Evolutionary conservation across 495 filamentous ascomycete genomes (phyloP).

Genomic region (Annulohypoxylon bovei): DNA sequence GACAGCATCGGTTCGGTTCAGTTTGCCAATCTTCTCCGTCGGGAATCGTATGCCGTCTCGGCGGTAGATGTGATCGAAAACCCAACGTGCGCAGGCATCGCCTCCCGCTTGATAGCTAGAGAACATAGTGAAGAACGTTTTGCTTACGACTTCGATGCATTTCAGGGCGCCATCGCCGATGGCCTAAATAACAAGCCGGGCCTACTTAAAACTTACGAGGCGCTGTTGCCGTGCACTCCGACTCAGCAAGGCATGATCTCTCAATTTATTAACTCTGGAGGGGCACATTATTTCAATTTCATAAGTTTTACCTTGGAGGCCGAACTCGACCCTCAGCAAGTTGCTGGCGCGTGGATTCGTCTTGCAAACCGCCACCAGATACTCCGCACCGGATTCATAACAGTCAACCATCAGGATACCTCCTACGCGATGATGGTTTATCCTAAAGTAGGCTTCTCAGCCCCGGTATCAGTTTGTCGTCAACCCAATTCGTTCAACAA

Average conservation of each 20-base stretch:
- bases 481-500: constrained; percentile 35
- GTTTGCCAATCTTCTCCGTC: constrained; percentile 70
- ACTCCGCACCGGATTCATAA: constrained; percentile 74
- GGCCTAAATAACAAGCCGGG: constrained; percentile 35
- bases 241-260: constrained; percentile 71
- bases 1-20: constrained; percentile 91
- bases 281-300: constrained; percentile 71
- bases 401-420: constrained; percentile 64
- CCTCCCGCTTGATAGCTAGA: constrained; percentile 36
- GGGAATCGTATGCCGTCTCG: constrained; percentile 62
- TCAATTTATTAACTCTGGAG: constrained; percentile 65
- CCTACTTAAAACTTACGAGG: constrained; percentile 45
- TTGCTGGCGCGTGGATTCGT: constrained; percentile 67
- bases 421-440: constrained; percentile 77
- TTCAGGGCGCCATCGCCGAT: constrained; percentile 45
- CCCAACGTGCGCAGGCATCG: constrained; percentile 61
- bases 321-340: constrained; percentile 3
- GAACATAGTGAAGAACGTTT: constrained; percentile 38
- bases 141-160: constrained; percentile 55
- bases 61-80: constrained; percentile 76
- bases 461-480: constrained; percentile 22
- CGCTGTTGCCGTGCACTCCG: constrained; percentile 70
- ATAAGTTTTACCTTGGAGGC: constrained; percentile 55
- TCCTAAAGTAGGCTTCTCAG: constrained; percentile 22
- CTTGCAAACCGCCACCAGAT: constrained; percentile 68